phyloP scores from a whole-genome alignment of 1,139 yeast genomes.

The Lodderomyces pseudojiufengensis region DNA sequence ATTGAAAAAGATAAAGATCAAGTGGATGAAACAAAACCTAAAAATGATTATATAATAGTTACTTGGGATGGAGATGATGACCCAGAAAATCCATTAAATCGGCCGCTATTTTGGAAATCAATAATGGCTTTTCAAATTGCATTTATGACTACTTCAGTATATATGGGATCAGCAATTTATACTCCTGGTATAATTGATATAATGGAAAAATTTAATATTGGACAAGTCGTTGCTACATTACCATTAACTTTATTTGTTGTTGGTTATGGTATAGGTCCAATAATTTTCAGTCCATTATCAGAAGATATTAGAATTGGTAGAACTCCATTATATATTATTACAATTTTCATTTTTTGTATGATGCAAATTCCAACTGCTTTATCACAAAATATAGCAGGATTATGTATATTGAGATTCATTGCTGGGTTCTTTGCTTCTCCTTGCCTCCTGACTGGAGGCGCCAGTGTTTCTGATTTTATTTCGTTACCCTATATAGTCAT shows the following conservation, averaged over 20 bases:
- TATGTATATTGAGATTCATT: slow-evolving; percentile 30
- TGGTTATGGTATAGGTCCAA: slow-evolving; percentile 57
- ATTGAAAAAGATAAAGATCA: no score
- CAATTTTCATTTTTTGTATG: slow-evolving; percentile 28
- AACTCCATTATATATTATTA: slow-evolving; percentile 31
- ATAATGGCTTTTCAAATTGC: slow-evolving; percentile 20
- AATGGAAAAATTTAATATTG: slow-evolving; percentile 37
- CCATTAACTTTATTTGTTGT: slow-evolving; percentile 41
- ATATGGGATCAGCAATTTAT: slow-evolving; percentile 29
- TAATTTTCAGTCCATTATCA: slow-evolving; percentile 52
- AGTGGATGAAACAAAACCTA: not conserved
- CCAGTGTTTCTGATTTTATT: slow-evolving; percentile 25
- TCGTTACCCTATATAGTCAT: slow-evolving; percentile 23
- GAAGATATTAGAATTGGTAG: slow-evolving; percentile 53
- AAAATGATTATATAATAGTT: slow-evolving; percentile 12
- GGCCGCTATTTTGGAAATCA: slow-evolving; percentile 21
- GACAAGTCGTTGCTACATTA: slow-evolving; percentile 42
- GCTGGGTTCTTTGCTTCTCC: slow-evolving; percentile 38
- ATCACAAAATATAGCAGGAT: slow-evolving; percentile 26
- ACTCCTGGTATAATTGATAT: slow-evolving; percentile 32
- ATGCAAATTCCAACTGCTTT: slow-evolving; percentile 36
- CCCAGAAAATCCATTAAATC: slow-evolving; percentile 29
- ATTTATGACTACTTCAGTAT: slow-evolving; percentile 22
- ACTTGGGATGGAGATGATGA: slow-evolving; percentile 30
- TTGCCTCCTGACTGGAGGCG: slow-evolving; percentile 37